A percentile compares a stretch with the other conserved stretches of the same genome.
Conservation (phyloP, 2,329 filamentous ascomycete genomes). For the Knoxdaviesia capensis region DNA sequence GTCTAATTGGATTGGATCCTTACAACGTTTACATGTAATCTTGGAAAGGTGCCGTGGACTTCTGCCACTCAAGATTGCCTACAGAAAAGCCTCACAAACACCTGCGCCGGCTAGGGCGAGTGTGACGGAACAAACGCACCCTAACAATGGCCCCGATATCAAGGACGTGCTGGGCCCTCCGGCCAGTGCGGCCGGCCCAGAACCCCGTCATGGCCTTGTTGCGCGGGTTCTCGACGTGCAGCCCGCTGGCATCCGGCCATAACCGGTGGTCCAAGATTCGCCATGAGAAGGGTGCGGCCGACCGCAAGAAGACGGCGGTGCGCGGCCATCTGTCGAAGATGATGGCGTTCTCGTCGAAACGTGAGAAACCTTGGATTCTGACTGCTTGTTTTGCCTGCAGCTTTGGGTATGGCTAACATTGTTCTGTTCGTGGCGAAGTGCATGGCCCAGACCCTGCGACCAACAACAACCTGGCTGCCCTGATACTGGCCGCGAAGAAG, state of each 20-base stretch:
- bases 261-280: conserved; percentile 94
- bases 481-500: conserved; percentile 64
- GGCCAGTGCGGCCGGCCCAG: neutral
- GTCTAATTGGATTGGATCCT: too few relatives aligned
- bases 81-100: too few relatives aligned
- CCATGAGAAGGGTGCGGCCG: conserved; percentile 79
- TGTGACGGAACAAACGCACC: too few relatives aligned
- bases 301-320: conserved; percentile 56
- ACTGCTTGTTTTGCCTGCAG: too few relatives aligned
- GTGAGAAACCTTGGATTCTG: conserved; percentile 19
- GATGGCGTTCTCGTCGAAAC: conserved; percentile 55
- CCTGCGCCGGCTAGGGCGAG: too few relatives aligned
- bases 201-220: neutral
- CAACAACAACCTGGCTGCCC: conserved; percentile 57
- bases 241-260: conserved; percentile 47
- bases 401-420: neutral
- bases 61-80: too few relatives aligned
- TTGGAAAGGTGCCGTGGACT: too few relatives aligned
- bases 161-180: too few relatives aligned
- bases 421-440: too few relatives aligned
- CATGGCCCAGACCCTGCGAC: conserved; percentile 23
- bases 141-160: too few relatives aligned
- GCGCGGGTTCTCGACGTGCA: neutral
- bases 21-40: too few relatives aligned
- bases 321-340: conserved; percentile 49